phyloP scores from a whole-genome alignment of 2,329 filamentous ascomycete species.

The Fusarium foetens region DNA sequence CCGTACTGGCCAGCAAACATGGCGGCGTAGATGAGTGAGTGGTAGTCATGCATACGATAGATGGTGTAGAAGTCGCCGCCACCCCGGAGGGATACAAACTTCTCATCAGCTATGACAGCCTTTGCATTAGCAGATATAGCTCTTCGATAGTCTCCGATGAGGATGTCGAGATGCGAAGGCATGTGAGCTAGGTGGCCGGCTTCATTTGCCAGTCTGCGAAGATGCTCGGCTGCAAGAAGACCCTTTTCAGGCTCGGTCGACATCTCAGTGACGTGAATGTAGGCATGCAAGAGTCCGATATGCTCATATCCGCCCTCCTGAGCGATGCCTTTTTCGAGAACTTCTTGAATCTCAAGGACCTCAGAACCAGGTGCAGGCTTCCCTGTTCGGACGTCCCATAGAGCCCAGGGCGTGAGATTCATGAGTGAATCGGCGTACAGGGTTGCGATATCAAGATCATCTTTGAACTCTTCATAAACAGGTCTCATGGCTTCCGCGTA shows the following conservation, averaged over 20 bases:
- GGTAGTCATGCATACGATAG: conserved; percentile 77
- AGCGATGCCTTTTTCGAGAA: conserved; percentile 61
- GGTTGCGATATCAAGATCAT: conserved; percentile 49
- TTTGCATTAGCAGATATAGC: conserved; percentile 69
- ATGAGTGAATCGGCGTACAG: conserved; percentile 53
- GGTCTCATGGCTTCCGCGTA: conserved; percentile 48
- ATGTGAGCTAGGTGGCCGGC: conserved; percentile 77
- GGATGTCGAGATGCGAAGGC: conserved; percentile 78
- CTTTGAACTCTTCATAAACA: conserved; percentile 47
- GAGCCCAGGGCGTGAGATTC: conserved; percentile 55
- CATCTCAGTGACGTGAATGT: conserved; percentile 85
- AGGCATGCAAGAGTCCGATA: conserved; percentile 77
- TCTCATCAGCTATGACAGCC: conserved; percentile 73
- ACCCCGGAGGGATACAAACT: conserved; percentile 66
- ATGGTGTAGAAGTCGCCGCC: conserved; percentile 76
- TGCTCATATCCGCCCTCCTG: conserved; percentile 59
- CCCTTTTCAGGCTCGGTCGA: conserved; percentile 69
- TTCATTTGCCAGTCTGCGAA: conserved; percentile 73
- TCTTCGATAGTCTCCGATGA: conserved; percentile 74
- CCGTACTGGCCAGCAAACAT: conserved; percentile 76
- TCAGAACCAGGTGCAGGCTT: conserved; percentile 47
- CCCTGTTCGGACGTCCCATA: conserved; percentile 53
- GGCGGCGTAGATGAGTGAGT: conserved; percentile 78
- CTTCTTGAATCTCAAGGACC: conserved; percentile 48
- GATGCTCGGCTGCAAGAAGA: conserved; percentile 66